Evolutionary conservation across 202 grass and related monocot species (phyloP).

Genomic region (Hordeum pubiflorum): DNA sequence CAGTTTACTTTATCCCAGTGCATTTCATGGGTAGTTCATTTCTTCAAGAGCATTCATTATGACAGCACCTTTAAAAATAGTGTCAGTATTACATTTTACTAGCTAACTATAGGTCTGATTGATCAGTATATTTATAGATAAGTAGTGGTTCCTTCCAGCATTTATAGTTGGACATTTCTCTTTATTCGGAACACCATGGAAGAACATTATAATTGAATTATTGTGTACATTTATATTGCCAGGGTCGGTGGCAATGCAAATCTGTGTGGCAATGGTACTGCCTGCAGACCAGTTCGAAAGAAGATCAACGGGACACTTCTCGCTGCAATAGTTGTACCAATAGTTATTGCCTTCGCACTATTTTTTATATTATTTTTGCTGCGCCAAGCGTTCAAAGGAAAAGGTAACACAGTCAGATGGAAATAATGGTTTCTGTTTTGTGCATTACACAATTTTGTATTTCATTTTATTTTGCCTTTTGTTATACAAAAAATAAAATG

Average conservation of each 20-base stretch:
- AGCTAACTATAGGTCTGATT: background rate
- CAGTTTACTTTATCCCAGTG: no score
- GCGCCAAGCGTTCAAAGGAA: background rate
- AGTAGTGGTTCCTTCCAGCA: background rate
- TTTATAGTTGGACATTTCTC: background rate
- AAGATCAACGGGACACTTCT: conserved; percentile 4
- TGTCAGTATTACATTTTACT: background rate
- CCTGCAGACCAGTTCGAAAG: conserved; percentile 8
- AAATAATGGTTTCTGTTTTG: background rate
- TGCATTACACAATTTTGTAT: background rate
- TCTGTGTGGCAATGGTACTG: conserved; percentile 3
- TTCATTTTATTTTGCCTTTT: background rate
- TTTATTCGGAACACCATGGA: conserved; percentile 13
- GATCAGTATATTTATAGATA: background rate
- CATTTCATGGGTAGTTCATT: no score
- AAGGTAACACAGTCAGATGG: conserved; percentile 14
- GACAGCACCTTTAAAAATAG: no score
- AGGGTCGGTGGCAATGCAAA: conserved; percentile 32
- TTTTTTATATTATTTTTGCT: conserved; percentile 9
- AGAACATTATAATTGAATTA: background rate
- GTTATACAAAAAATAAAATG: background rate
- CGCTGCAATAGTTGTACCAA: conserved; percentile 7
- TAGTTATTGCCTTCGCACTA: background rate
- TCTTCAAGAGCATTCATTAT: no score
- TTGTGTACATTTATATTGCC: background rate